phyloP scores from a whole-genome alignment of 192 early-diverging fungal species.

The Haplosporangium gracile region DNA sequence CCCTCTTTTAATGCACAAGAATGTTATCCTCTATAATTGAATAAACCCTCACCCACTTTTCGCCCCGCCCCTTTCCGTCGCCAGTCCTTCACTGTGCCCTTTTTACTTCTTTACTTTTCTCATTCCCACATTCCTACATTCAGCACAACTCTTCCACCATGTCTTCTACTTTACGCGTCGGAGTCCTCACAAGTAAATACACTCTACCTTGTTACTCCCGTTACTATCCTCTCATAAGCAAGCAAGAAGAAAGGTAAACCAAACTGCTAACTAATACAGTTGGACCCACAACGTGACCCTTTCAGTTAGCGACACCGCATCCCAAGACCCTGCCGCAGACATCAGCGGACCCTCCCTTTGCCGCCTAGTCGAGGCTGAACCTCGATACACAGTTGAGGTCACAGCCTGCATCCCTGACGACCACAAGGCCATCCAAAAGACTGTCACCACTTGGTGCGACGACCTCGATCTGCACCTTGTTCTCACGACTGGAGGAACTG shows the following conservation, averaged over 20 bases:
- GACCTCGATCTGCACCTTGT: conserved; percentile 72
- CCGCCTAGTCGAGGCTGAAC: conserved; percentile 39
- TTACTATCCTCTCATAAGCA: not conserved
- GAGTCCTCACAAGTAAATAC: conserved; percentile 50
- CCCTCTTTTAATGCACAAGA: not conserved
- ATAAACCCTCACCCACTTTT: not conserved
- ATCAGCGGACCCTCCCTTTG: conserved; percentile 75
- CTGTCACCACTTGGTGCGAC: conserved; percentile 65
- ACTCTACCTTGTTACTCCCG: no score
- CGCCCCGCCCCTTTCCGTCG: not conserved
- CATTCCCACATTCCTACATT: not conserved
- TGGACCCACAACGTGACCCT: not conserved
- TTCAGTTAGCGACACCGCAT: conserved; percentile 76
- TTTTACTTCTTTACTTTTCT: not conserved
- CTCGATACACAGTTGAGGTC: conserved; percentile 57
- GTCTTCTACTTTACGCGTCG: conserved; percentile 29
- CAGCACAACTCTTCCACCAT: not conserved
- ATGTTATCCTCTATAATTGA: conserved; percentile 2
- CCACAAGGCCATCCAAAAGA: conserved; percentile 61
- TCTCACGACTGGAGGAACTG: conserved; percentile 93
- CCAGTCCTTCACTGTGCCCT: not conserved
- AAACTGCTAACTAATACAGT: not conserved
- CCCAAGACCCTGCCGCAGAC: conserved; percentile 63
- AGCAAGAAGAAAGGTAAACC: not conserved
- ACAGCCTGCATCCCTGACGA: conserved; percentile 68